A percentile compares a stretch with the other conserved stretches of the same genome.
Conservation (phyloP, 2,329 filamentous ascomycete genomes). For the Conoideocrella luteorostrata region DNA sequence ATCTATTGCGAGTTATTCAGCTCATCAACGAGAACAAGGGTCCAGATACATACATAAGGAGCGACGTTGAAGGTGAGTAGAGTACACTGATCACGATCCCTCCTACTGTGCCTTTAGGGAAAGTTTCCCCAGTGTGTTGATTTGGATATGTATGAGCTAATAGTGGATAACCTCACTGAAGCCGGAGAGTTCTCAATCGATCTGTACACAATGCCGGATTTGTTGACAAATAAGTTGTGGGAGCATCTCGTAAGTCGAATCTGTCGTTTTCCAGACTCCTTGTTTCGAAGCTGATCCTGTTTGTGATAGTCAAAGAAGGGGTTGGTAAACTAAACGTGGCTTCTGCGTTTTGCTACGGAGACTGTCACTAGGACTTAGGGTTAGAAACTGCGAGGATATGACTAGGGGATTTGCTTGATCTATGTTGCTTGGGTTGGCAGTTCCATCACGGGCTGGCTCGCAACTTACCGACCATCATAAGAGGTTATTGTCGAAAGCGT, state of each 20-base stretch:
- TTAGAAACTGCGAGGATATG: neutral
- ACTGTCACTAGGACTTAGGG: neutral
- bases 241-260: conserved; percentile 61
- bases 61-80: conserved; percentile 83
- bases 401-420: neutral
- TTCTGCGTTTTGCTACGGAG: conserved; percentile 1
- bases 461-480: no score
- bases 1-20: conserved; percentile 89
- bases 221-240: conserved; percentile 89
- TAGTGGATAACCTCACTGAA: conserved; percentile 32
- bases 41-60: conserved; percentile 91
- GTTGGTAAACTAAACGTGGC: conserved; percentile 19
- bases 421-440: no score
- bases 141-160: conserved; percentile 24
- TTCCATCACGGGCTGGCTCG: no score
- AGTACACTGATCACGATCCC: no score
- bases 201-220: conserved; percentile 91
- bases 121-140: conserved; percentile 20
- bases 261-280: no score
- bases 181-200: conserved; percentile 98
- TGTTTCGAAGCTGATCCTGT: neutral
- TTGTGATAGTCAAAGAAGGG: conserved; percentile 33
- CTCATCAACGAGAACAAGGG: conserved; percentile 97
- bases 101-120: no score
- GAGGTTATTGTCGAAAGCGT: no score